Conservation (phyloP, 495 filamentous ascomycete species). For the Talaromyces adpressus region DNA sequence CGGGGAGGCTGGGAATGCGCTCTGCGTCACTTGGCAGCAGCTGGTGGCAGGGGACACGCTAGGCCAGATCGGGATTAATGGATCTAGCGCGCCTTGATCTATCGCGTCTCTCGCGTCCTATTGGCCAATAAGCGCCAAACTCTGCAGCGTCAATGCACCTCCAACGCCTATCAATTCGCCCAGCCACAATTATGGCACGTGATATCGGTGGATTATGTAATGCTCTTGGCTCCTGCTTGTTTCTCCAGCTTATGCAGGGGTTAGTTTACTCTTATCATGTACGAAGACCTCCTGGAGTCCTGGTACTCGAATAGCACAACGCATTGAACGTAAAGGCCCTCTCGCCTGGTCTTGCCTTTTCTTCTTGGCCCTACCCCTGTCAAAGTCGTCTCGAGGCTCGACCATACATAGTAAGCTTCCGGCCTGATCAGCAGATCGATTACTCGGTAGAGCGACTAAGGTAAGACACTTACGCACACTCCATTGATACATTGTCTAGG, state of each 20-base stretch:
- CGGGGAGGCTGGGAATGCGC: constrained; percentile 9
- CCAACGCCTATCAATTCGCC: background rate
- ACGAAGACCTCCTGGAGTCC: background rate
- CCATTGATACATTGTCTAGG: background rate
- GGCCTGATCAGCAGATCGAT: background rate
- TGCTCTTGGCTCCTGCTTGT: background rate
- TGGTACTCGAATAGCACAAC: background rate
- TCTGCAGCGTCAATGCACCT: background rate
- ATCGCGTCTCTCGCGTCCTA: background rate
- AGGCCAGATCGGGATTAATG: background rate
- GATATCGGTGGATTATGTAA: background rate
- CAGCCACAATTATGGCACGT: constrained; percentile 7
- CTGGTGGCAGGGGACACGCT: constrained; percentile 1
- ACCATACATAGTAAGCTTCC: background rate
- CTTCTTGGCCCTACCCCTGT: background rate
- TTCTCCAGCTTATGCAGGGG: constrained; percentile 4
- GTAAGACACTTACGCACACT: background rate
- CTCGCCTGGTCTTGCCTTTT: background rate
- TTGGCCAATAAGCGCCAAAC: background rate
- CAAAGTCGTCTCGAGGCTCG: background rate
- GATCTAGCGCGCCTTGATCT: background rate
- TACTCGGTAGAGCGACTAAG: background rate
- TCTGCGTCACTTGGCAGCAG: background rate
- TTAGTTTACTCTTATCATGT: background rate
- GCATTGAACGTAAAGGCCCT: background rate